Evolutionary conservation across 106 monocot species (phyloP).

Genomic region (Amphibolis antarctica): DNA sequence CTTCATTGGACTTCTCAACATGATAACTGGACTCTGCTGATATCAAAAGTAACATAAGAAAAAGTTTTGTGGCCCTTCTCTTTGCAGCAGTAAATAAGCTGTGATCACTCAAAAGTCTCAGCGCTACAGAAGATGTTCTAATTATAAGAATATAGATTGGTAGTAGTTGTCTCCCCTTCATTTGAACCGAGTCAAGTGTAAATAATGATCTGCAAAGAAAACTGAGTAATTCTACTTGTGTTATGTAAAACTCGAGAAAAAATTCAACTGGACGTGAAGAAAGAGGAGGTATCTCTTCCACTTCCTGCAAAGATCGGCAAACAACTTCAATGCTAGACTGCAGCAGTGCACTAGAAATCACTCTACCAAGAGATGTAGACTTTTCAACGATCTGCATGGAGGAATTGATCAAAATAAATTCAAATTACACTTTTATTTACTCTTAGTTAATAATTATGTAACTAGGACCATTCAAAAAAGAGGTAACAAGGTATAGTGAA

Average conservation of each 20-base stretch:
- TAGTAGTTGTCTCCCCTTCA: conserved; percentile 12
- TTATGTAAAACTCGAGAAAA: conserved; percentile 22
- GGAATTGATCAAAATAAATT: background rate
- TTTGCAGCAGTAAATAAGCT: conserved; percentile 17
- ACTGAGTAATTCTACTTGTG: conserved; percentile 54
- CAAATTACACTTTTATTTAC: too few relatives aligned
- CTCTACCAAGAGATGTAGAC: conserved; percentile 1
- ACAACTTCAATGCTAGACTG: conserved; percentile 29
- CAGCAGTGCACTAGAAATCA: conserved; percentile 22
- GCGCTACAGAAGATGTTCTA: conserved; percentile 31
- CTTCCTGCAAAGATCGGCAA: conserved; percentile 34
- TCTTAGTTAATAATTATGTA: too few relatives aligned
- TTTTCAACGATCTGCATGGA: conserved; percentile 20
- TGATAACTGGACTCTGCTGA: conserved; percentile 31
- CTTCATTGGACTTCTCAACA: conserved; percentile 24
- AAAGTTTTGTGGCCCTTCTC: conserved; percentile 27
- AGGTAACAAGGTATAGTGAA: too few relatives aligned
- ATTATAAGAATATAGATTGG: conserved; percentile 33
- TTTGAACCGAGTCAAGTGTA: conserved; percentile 1
- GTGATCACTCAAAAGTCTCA: conserved; percentile 32
- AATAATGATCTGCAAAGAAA: conserved; percentile 38
- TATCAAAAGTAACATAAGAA: conserved; percentile 43
- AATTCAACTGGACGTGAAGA: conserved; percentile 10
- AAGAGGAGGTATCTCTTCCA: conserved; percentile 22
- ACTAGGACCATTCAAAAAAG: too few relatives aligned